Conservation (phyloP, 208 protist genomes). For the Histomonas meleagridis region DNA sequence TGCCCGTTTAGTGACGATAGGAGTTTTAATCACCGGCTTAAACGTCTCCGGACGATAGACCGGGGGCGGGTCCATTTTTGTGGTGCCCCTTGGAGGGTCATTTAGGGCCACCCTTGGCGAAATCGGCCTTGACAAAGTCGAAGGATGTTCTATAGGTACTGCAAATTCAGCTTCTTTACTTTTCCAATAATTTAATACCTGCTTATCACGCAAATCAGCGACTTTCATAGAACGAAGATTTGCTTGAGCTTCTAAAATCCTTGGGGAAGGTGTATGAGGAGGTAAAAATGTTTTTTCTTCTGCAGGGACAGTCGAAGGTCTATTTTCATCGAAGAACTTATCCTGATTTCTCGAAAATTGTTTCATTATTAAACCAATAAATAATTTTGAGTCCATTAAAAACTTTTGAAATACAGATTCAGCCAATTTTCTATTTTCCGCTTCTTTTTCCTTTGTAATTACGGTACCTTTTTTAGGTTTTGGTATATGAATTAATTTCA, state of each 20-base stretch:
- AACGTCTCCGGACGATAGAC: too few species aligned
- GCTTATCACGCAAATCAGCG: neutral
- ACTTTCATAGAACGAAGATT: neutral
- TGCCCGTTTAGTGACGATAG: neutral
- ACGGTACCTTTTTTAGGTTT: neutral
- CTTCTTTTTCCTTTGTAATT: too few species aligned
- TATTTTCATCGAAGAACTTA: neutral
- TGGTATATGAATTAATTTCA: neutral
- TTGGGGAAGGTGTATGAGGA: neutral
- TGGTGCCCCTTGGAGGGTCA: neutral
- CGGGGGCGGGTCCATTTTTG: neutral
- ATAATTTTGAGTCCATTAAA: neutral
- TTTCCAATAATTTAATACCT: neutral
- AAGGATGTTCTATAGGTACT: neutral
- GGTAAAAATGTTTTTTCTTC: neutral
- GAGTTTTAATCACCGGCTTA: too few species aligned
- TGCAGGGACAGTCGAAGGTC: neutral
- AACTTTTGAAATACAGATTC: neutral
- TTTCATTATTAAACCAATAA: neutral
- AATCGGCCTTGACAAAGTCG: neutral
- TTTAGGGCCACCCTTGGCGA: neutral
- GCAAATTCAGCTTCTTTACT: neutral
- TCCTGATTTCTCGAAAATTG: neutral
- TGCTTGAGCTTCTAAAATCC: neutral
- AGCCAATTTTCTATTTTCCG: neutral